Percentiles rank a stretch among this genome's conserved stretches.
These are phyloP conservation scores for Platanus orientalis DNA, from an alignment of 164 flowering plant species.

Conservation along the genomic window DNA sequence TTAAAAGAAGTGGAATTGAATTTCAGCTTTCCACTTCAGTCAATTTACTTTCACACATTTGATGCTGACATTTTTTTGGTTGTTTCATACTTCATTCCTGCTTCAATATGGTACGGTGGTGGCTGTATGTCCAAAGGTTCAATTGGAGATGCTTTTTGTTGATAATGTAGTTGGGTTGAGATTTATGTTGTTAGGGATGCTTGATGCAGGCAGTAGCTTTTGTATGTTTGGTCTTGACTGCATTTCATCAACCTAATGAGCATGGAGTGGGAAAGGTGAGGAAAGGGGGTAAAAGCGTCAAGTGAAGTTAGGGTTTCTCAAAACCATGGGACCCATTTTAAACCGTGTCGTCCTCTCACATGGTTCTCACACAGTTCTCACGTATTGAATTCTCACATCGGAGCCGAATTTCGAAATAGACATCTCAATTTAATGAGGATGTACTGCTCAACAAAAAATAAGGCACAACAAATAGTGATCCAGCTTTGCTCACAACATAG, in stretches of 20 bases:
- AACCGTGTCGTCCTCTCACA: too few species aligned
- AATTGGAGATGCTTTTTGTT: slow-evolving; percentile 82
- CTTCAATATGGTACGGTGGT: slow-evolving; percentile 53
- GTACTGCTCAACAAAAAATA: too few species aligned
- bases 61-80: slow-evolving; percentile 27
- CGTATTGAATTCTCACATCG: too few species aligned
- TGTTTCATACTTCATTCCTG: slow-evolving; percentile 28
- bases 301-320: too few species aligned
- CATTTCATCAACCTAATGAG: slow-evolving; percentile 38
- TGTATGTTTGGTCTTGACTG: slow-evolving; percentile 46
- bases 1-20: slow-evolving; percentile 30
- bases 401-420: too few species aligned
- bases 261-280: slow-evolving; percentile 31
- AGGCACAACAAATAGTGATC: too few species aligned
- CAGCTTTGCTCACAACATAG: too few species aligned
- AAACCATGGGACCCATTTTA: too few species aligned
- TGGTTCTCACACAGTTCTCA: too few species aligned
- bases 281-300: too few species aligned
- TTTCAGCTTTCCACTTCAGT: slow-evolving; percentile 26
- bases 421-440: too few species aligned
- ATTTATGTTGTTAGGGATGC: slow-evolving; percentile 71
- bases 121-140: slow-evolving; percentile 62
- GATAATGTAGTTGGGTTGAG: slow-evolving; percentile 69
- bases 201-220: slow-evolving; percentile 61
- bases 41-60: slow-evolving; percentile 14